Conservation (phyloP, 208 protist genomes). For the Leishmania major region DNA sequence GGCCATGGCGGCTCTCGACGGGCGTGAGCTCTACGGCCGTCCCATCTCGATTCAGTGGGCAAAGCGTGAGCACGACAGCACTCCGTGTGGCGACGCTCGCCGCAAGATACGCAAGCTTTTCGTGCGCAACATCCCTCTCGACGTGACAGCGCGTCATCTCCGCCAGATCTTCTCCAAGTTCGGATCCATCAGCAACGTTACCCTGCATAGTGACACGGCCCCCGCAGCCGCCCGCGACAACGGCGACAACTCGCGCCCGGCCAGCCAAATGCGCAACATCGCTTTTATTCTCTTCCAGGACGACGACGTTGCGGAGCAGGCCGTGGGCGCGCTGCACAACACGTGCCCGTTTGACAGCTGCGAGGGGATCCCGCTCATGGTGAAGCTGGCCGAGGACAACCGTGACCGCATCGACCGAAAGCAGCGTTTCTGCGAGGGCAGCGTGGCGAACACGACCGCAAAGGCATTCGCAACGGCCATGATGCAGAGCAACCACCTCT, state of each 20-base stretch:
- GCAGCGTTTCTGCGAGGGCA: constrained; percentile 19
- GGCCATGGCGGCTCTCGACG: constrained; percentile 61
- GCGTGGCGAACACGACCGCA: not conserved
- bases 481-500: constrained; percentile 2
- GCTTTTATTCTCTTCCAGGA: constrained; percentile 74
- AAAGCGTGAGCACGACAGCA: constrained; percentile 79
- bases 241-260: constrained; percentile 8
- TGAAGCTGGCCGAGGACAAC: constrained; percentile 73
- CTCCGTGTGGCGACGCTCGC: constrained; percentile 67
- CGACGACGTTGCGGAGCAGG: constrained; percentile 62
- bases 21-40: constrained; percentile 45
- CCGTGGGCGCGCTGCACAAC: constrained; percentile 56
- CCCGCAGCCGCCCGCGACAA: constrained; percentile 20
- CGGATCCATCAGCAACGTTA: constrained; percentile 59
- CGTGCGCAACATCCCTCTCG: constrained; percentile 82
- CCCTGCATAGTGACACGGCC: constrained; percentile 74
- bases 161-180: constrained; percentile 48
- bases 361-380: constrained; percentile 65
- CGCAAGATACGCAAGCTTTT: constrained; percentile 80
- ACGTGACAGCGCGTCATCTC: constrained; percentile 49
- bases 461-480: not conserved
- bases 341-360: constrained; percentile 60
- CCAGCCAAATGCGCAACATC: constrained; percentile 54
- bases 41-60: constrained; percentile 83
- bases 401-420: constrained; percentile 50